Evolutionary conservation across 2,329 filamentous ascomycete genomes (phyloP).

Genomic region (Emmonsia crescens): DNA sequence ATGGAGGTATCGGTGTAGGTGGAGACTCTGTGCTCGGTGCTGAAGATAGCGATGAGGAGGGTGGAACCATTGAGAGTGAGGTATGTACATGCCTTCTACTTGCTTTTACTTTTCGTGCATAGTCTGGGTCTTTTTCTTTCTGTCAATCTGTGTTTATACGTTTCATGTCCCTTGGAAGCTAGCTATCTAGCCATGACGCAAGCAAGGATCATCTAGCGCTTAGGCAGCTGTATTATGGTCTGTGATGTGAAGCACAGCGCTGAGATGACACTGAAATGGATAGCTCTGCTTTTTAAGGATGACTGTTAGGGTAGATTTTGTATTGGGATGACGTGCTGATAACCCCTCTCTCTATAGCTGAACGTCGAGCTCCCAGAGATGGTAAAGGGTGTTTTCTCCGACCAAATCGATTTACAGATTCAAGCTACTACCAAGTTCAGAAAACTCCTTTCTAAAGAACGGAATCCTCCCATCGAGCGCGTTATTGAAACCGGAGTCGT

Average conservation of each 20-base stretch:
- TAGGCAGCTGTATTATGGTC: not conserved
- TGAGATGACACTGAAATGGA: not conserved
- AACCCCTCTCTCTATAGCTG: constrained; percentile 48
- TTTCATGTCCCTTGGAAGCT: not conserved
- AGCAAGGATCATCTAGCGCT: not conserved
- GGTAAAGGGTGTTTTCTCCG: constrained; percentile 96
- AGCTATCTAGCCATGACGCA: not conserved
- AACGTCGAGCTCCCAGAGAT: constrained; percentile 97
- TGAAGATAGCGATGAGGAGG: constrained; percentile 97
- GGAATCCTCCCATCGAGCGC: constrained; percentile 96
- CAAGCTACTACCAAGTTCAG: constrained; percentile 96
- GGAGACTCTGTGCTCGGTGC: constrained; percentile 69
- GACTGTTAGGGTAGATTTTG: not conserved
- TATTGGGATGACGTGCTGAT: not conserved
- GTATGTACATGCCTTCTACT: constrained; percentile 44
- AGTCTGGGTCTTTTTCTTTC: not conserved
- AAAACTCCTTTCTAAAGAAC: constrained; percentile 95
- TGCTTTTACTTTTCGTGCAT: not conserved
- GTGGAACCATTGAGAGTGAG: constrained; percentile 88
- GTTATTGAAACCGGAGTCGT: constrained; percentile 99
- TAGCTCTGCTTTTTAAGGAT: not conserved
- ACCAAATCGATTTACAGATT: constrained; percentile 96
- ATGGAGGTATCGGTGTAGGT: constrained; percentile 46
- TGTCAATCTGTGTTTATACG: not conserved
- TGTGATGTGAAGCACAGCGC: not conserved